phyloP scores from a whole-genome alignment of 345 rosid species.

The Crucihimalaya himalaica region DNA sequence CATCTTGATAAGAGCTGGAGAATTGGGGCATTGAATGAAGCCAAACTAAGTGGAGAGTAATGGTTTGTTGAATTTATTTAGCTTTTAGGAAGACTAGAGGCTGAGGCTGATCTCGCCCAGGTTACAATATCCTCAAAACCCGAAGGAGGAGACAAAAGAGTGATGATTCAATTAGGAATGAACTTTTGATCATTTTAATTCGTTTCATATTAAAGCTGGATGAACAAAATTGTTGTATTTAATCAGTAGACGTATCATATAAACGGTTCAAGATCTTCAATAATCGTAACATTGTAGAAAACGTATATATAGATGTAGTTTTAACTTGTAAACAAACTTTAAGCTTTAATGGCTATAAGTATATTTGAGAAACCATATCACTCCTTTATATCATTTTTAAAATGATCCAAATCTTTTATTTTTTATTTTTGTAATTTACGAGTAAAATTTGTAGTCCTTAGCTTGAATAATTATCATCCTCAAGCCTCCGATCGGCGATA shows the following conservation, averaged over 20 bases:
- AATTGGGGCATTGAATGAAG: background rate
- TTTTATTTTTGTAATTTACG: conserved; percentile 32
- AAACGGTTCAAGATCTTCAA: background rate
- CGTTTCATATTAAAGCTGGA: too few relatives aligned
- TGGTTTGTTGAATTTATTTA: too few relatives aligned
- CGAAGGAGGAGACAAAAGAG: too few relatives aligned
- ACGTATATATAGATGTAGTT: background rate
- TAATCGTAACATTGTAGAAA: background rate
- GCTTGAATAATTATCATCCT: conserved; percentile 60
- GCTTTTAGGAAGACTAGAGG: too few relatives aligned
- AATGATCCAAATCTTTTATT: background rate
- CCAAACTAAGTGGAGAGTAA: background rate
- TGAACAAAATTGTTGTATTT: too few relatives aligned
- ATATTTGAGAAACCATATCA: background rate
- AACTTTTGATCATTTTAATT: background rate
- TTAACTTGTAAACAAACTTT: conserved; percentile 4
- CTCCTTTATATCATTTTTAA: background rate
- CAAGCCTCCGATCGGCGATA: conserved; percentile 75
- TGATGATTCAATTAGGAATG: too few relatives aligned
- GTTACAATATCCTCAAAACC: too few relatives aligned
- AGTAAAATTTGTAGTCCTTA: conserved; percentile 56
- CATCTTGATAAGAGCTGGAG: background rate
- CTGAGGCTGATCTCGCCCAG: too few relatives aligned
- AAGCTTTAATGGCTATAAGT: background rate
- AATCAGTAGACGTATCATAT: too few relatives aligned